Percentiles rank a stretch among this genome's conserved stretches.
phyloP scores from a whole-genome alignment of 2,329 filamentous ascomycete species.

The Venturia asperata region DNA sequence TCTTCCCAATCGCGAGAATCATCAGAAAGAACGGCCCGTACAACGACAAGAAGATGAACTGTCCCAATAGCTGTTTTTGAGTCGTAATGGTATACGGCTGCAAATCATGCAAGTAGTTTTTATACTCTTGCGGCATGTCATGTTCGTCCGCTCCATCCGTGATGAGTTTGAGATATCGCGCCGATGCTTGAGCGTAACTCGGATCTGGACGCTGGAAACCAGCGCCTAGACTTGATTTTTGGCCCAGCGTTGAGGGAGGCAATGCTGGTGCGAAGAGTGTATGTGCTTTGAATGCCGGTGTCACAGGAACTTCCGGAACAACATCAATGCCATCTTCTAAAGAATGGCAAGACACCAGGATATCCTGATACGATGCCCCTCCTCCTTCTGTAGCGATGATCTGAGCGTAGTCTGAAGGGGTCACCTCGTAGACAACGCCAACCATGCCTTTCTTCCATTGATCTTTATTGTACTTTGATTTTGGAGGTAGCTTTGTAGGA shows the following conservation, averaged over 20 bases:
- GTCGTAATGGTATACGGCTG: slow-evolving; percentile 65
- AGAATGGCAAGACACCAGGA: slow-evolving; percentile 69
- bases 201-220: slow-evolving; percentile 56
- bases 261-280: slow-evolving; percentile 66
- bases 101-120: slow-evolving; percentile 61
- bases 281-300: slow-evolving; percentile 65
- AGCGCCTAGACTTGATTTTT: slow-evolving; percentile 29
- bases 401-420: slow-evolving; percentile 67
- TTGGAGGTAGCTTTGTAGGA: slow-evolving; percentile 26
- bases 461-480: slow-evolving; percentile 43
- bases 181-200: slow-evolving; percentile 72
- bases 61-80: slow-evolving; percentile 58
- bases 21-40: slow-evolving; percentile 54
- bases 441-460: slow-evolving; percentile 76
- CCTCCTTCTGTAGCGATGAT: slow-evolving; percentile 91
- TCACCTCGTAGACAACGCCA: slow-evolving; percentile 94
- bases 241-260: slow-evolving; percentile 25
- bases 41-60: slow-evolving; percentile 51
- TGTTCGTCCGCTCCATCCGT: slow-evolving; percentile 72
- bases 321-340: slow-evolving; percentile 46
- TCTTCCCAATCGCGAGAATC: slow-evolving; percentile 38
- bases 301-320: slow-evolving; percentile 54
- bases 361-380: slow-evolving; percentile 75
- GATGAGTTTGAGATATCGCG: slow-evolving; percentile 76
- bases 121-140: slow-evolving; percentile 70